Evolutionary conservation across 352 stramenopile species (phyloP), one percentile per base, ranked within the genome.

Genomic region (Pythium brassicae): DNA sequence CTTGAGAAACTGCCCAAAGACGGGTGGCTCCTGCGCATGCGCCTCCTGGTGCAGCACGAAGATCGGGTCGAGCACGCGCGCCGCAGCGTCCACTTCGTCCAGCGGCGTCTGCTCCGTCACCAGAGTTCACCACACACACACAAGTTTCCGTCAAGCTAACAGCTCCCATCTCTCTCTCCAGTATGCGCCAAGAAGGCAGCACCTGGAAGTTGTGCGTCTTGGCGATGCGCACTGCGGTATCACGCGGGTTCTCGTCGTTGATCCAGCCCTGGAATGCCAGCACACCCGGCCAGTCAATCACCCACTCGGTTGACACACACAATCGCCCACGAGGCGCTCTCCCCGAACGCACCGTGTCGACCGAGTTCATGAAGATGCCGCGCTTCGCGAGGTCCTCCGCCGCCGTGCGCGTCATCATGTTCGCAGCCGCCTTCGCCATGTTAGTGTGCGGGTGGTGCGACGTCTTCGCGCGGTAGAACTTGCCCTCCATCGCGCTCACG

Each of bases 231-330:
- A 71, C 83, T 25, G 95, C 94, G 43, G 87, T 77, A 32, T 97
- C 87, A n/a, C 94, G 72, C 37, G 94, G 94, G 74, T 98, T 97
- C 65, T 98, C 94, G 66, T 98, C 92, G 66, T 98, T 98, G 66
- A 98, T 97, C 94, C 94, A 98, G 61, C 94, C 93, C 69, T 77
- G n/a, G 15, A 25, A 4, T 3, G 0, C 15, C 44, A 29, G 1
- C 44, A 34, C 4, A 2, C 12, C 10, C 6, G 14, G 40, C 12
- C 25, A 46, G 35, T 20, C 25, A 40, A 6, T 26, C 17, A 53
- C 39, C 40, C 2, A 23, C 0, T 27, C 15, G 14, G 0, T 39
- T 9, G 12, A n/a, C 10, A 2, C 29, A 25, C 15, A 17, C 15
- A 19, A 17, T 25, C 6, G 3, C 26, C 22, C 11, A n/a, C 37